Evolutionary conservation across 352 stramenopile species (phyloP).

Genomic region (Phytopythium vexans): DNA sequence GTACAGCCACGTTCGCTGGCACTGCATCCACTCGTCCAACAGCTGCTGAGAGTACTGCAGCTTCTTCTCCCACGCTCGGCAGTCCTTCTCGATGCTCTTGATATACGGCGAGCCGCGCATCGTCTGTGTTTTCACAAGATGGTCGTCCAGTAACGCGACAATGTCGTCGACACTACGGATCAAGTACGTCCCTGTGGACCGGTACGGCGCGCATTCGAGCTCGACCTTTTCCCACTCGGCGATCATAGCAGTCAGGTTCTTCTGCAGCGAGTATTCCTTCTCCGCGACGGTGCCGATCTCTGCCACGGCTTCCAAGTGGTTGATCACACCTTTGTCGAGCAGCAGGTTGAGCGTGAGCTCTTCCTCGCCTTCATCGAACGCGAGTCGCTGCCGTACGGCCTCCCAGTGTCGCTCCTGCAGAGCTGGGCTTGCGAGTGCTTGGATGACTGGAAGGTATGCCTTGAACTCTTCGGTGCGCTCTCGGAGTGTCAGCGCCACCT

Average conservation of each 20-base stretch:
- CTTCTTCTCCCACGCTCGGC: slow-evolving; percentile 88
- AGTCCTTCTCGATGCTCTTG: slow-evolving; percentile 91
- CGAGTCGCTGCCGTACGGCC: slow-evolving; percentile 85
- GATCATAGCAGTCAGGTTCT: slow-evolving; percentile 92
- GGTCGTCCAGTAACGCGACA: slow-evolving; percentile 90
- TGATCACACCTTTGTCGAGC: slow-evolving; percentile 76
- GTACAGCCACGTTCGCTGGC: slow-evolving; percentile 94
- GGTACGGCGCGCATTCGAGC: slow-evolving; percentile 92
- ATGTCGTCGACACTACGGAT: slow-evolving; percentile 89
- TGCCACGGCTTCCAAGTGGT: slow-evolving; percentile 90
- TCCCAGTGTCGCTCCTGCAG: slow-evolving; percentile 93
- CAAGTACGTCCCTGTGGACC: slow-evolving; percentile 91
- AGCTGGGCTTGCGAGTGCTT: slow-evolving; percentile 88
- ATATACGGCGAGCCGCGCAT: slow-evolving; percentile 95
- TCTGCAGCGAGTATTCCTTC: slow-evolving; percentile 95
- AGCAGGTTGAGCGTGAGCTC: slow-evolving; percentile 82
- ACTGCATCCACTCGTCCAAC: slow-evolving; percentile 94
- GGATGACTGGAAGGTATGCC: slow-evolving; percentile 90
- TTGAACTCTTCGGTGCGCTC: slow-evolving; percentile 92
- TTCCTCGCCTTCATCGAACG: slow-evolving; percentile 83
- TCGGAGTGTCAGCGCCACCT: slow-evolving; percentile 84
- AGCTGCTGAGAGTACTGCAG: slow-evolving; percentile 88
- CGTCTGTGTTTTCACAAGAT: slow-evolving; percentile 94
- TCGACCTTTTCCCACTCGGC: slow-evolving; percentile 92
- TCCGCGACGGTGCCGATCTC: slow-evolving; percentile 90